Percentiles rank a stretch among this genome's conserved stretches.
phyloP scores from a whole-genome alignment of 2,329 filamentous ascomycete genomes.

The Trichoderma asperellum region DNA sequence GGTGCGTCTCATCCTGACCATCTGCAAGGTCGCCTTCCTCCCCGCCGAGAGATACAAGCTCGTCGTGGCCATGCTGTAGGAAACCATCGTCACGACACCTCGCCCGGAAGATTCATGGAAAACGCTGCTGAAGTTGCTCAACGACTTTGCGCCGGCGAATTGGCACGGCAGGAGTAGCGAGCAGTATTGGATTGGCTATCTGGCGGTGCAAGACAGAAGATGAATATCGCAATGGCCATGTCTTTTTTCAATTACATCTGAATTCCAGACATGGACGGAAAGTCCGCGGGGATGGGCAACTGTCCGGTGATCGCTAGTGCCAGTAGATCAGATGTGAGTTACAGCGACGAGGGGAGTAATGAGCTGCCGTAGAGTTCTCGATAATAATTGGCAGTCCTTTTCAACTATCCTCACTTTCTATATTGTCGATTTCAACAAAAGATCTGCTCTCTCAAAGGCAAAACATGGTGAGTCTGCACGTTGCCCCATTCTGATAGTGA shows the following conservation, averaged over 20 bases:
- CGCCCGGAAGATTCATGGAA: slow-evolving; percentile 15
- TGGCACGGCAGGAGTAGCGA: slow-evolving; percentile 20
- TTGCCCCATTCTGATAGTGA: neutral
- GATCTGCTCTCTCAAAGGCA: neutral
- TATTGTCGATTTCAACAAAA: neutral
- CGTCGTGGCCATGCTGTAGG: slow-evolving; percentile 23
- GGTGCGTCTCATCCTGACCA: slow-evolving; percentile 28
- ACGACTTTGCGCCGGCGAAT: slow-evolving; percentile 14
- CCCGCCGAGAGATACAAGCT: slow-evolving; percentile 19
- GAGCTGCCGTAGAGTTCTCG: neutral
- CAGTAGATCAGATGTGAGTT: neutral
- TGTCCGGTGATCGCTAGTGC: neutral
- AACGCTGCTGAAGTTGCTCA: slow-evolving; percentile 19
- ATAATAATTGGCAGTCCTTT: neutral
- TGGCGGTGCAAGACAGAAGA: slow-evolving; percentile 13
- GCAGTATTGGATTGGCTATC: slow-evolving; percentile 15
- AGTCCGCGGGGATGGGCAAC: neutral
- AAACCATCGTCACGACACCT: neutral
- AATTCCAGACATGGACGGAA: neutral
- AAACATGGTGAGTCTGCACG: neutral
- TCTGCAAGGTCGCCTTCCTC: slow-evolving; percentile 30
- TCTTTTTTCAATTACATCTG: neutral
- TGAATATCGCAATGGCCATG: neutral
- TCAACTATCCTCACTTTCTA: neutral
- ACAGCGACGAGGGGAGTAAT: neutral